phyloP scores from a whole-genome alignment of 306 rosid species.

The Rosa rugosa region DNA sequence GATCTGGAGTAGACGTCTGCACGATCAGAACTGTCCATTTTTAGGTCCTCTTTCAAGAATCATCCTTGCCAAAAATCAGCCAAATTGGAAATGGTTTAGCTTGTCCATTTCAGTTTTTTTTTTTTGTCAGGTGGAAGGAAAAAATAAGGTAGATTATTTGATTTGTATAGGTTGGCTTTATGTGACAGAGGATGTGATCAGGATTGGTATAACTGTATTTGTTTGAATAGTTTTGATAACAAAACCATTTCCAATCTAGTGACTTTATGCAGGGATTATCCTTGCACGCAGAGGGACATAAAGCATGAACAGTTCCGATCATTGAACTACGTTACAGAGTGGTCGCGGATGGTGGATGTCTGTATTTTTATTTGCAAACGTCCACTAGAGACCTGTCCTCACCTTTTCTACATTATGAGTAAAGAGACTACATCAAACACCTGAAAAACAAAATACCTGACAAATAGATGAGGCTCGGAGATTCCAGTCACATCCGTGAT shows the following conservation, averaged over 20 bases:
- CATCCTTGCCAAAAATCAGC: background rate
- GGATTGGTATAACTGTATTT: background rate
- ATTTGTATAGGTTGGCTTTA: background rate
- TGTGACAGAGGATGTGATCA: background rate
- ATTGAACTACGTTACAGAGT: too few relatives aligned
- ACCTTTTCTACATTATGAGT: background rate
- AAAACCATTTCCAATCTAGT: background rate
- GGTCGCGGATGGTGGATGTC: background rate
- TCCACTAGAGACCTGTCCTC: background rate
- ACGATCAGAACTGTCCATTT: background rate
- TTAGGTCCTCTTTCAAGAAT: background rate
- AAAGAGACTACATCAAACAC: slow-evolving; percentile 7
- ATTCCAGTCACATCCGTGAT: slow-evolving; percentile 71
- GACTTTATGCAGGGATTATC: background rate
- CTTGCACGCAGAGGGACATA: background rate
- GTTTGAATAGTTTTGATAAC: background rate
- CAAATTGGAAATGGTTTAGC: background rate
- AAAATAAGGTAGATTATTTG: too few relatives aligned
- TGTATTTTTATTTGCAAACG: too few relatives aligned
- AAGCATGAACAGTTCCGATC: background rate
- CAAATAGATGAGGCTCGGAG: slow-evolving; percentile 59
- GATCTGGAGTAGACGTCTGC: background rate
- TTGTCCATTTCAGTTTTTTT: background rate
- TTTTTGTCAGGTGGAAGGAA: background rate
- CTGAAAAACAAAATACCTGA: slow-evolving; percentile 50